These are phyloP conservation scores for Microbotryomycetes sp. DNA, from an alignment of 1,284 basidiomycete genomes.

Conservation along the genomic window DNA sequence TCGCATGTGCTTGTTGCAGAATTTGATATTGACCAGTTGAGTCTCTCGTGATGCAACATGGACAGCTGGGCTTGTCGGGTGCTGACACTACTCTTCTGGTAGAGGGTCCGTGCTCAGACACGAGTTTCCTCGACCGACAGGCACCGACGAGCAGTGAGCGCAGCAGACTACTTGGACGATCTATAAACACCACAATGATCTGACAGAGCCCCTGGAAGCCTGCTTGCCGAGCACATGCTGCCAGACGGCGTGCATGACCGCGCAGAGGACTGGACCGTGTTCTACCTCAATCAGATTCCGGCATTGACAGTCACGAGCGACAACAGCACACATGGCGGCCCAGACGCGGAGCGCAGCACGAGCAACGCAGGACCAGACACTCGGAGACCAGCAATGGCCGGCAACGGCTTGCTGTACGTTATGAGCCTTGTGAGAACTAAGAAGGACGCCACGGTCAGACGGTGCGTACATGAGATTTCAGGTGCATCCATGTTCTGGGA, in stretches of 20 bases:
- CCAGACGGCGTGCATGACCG: conserved; percentile 95
- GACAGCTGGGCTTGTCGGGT: too few species aligned
- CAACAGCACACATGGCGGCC: background rate
- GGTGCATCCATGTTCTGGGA: background rate
- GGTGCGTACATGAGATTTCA: conserved; percentile 53
- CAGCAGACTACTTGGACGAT: conserved; percentile 7
- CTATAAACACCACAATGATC: background rate
- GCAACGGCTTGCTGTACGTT: conserved; percentile 68
- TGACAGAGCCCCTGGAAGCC: conserved; percentile 46
- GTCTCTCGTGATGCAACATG: too few species aligned
- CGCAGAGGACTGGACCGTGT: conserved; percentile 94
- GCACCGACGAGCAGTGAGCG: conserved; percentile 79
- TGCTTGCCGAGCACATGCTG: conserved; percentile 94
- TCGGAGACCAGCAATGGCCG: background rate
- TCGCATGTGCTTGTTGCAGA: conserved; percentile 89
- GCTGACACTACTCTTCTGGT: too few species aligned
- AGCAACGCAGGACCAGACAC: background rate
- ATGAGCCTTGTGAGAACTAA: conserved; percentile 93
- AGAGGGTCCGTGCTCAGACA: conserved; percentile 77
- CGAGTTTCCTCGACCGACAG: conserved; percentile 85
- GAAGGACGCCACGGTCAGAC: conserved; percentile 75
- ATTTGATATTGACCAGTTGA: conserved; percentile 75
- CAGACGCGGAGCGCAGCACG: background rate
- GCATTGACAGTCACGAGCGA: conserved; percentile 61
- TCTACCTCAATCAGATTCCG: conserved; percentile 88